phyloP scores from a whole-genome alignment of 1,284 basidiomycete species.

The Mycena sp. region DNA sequence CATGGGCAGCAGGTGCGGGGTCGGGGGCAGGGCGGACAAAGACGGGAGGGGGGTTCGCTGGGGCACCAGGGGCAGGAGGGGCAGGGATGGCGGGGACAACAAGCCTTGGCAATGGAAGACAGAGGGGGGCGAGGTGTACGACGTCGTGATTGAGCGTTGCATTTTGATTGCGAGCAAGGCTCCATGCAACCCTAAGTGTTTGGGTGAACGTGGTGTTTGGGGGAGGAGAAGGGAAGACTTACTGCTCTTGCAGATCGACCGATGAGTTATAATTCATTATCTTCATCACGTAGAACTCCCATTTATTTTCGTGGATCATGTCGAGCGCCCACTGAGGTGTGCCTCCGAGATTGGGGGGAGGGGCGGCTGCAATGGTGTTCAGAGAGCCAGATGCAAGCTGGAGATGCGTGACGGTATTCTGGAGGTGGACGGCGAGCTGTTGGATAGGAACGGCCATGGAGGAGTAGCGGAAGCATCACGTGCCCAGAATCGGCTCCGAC shows the following conservation, averaged over 20 bases:
- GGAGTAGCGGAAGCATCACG: background rate
- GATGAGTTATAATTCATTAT: slow-evolving; percentile 3
- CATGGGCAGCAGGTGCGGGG: slow-evolving; percentile 6
- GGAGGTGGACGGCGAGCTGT: background rate
- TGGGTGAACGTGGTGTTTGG: background rate
- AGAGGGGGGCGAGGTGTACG: background rate
- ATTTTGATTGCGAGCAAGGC: slow-evolving; percentile 5
- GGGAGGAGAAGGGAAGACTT: background rate
- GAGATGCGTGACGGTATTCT: background rate
- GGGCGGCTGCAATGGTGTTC: background rate
- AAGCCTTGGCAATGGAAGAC: background rate
- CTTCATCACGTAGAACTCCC: slow-evolving; percentile 13
- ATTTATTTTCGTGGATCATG: slow-evolving; percentile 12
- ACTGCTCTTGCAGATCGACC: slow-evolving; percentile 3
- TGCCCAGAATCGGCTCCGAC: no score
- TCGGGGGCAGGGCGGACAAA: background rate
- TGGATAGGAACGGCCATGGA: background rate
- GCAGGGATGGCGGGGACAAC: slow-evolving; percentile 1
- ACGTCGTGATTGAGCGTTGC: background rate
- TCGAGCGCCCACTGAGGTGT: slow-evolving; percentile 11
- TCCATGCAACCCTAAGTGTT: slow-evolving; percentile 6
- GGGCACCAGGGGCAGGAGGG: slow-evolving; percentile 6
- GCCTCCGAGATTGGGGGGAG: background rate
- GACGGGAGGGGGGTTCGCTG: slow-evolving; percentile 6
- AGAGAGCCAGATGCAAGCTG: slow-evolving; percentile 8